Evolutionary conservation across 805 yeast species (phyloP), one percentile per base, ranked within the genome.

Genomic region (Kurtzmaniella fragi): DNA sequence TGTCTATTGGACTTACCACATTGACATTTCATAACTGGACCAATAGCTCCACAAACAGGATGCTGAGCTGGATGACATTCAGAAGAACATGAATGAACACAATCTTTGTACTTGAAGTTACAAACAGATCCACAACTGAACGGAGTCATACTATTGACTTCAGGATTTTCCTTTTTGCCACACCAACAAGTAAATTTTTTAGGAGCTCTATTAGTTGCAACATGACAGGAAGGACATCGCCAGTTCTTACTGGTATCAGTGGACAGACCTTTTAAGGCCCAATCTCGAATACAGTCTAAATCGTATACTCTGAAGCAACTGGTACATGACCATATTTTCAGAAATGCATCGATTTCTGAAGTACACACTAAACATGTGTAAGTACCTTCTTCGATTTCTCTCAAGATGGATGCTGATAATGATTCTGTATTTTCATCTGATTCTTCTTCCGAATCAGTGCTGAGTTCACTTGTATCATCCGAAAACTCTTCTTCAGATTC

Each of bases 11-110:
- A 67, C 30, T 71, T 73, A 1, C 96, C 96, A 66, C 97, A 89
- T 23, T 69, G 66, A 59, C 96, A 89, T 30, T 62, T 62, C 64
- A 84, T 61, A 8, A 66, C 59, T 0, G 95, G 91, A 0, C 91
- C 88, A 55, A 83, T 61, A 1, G 95, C 88, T 11, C 84, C 80
- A 64, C 97, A 89, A 17, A 67, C 67, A 1, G 87, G 79, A 59
- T 90, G 96, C 1, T 89, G 84, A 0, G 96, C 97, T 2, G 96
- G 91, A 57, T 89, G 97, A 56, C 97, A 89, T 12, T 73, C 71
- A 3, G 79, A 62, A 1, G 84, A 61, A 53, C 97, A 89, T 2
- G 78, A 75, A 55, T 89, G 97, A 2, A 80, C 71, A 56, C 96
- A 84, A 4, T 59, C 54, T 1, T 61, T 56, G 37, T 82, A 67